A percentile compares a stretch with the other conserved stretches of the same genome.
Evolutionary conservation across 2,329 filamentous ascomycete species (phyloP).

Genomic region (Fusarium solani-melongenae): DNA sequence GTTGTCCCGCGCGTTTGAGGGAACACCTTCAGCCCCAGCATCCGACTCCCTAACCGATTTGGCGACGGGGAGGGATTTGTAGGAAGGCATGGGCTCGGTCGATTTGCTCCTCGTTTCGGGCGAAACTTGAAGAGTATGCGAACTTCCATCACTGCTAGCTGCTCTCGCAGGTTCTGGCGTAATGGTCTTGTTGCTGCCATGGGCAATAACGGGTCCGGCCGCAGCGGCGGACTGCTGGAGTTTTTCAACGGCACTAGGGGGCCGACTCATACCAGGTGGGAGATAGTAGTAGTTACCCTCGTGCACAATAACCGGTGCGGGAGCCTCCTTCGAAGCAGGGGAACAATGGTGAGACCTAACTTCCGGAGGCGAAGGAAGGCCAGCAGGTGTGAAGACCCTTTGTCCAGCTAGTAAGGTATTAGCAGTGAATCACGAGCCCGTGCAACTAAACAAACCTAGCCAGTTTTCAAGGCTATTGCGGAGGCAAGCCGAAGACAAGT

Average conservation of each 20-base stretch:
- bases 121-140: background rate
- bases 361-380: conserved; percentile 45
- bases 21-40: background rate
- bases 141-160: background rate
- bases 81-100: background rate
- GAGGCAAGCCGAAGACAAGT: conserved; percentile 42
- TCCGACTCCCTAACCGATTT: background rate
- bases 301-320: conserved; percentile 28
- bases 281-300: conserved; percentile 44
- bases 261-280: background rate
- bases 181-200: conserved; percentile 13
- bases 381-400: conserved; percentile 39
- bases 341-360: conserved; percentile 33
- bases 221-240: conserved; percentile 45
- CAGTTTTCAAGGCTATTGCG: conserved; percentile 48
- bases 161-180: background rate
- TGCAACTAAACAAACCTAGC: conserved; percentile 46
- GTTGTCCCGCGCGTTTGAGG: background rate
- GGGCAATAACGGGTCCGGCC: conserved; percentile 32
- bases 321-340: conserved; percentile 27
- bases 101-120: conserved; percentile 18
- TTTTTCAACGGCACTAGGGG: conserved; percentile 39
- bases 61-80: background rate
- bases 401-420: conserved; percentile 44
- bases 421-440: conserved; percentile 3